A percentile compares a stretch with the other conserved stretches of the same genome.
Conservation (phyloP, 129 eudicot species). For the Mikania micrantha region DNA sequence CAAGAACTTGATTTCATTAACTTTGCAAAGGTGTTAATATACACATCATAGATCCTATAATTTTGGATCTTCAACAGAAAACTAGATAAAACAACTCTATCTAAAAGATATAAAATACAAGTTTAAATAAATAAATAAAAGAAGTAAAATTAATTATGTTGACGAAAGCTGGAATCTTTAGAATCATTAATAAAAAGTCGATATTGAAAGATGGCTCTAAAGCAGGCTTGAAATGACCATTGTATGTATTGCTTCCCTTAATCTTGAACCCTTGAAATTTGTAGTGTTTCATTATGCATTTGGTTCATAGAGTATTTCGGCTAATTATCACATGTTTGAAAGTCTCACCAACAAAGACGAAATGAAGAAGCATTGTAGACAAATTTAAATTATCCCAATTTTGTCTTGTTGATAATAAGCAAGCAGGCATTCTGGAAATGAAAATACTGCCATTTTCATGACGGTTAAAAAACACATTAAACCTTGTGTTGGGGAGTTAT, state of each 20-base stretch:
- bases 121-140: no score
- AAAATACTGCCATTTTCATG: neutral
- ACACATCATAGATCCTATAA: no score
- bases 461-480: neutral
- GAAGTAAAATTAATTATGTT: no score
- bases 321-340: neutral
- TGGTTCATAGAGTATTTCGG: neutral
- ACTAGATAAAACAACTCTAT: no score
- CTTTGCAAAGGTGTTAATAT: no score
- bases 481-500: neutral
- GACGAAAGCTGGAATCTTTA: no score
- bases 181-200: neutral
- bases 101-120: no score
- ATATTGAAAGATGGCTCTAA: conserved; percentile 5
- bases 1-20: no score
- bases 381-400: neutral
- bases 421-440: neutral
- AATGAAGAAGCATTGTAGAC: conserved; percentile 5
- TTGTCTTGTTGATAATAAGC: neutral
- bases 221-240: neutral
- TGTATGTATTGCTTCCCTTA: neutral
- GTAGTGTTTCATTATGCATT: neutral
- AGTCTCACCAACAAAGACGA: neutral
- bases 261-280: neutral
- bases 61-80: no score